phyloP scores from a whole-genome alignment of 805 yeast genomes.

The Millerozyma acaciae region DNA sequence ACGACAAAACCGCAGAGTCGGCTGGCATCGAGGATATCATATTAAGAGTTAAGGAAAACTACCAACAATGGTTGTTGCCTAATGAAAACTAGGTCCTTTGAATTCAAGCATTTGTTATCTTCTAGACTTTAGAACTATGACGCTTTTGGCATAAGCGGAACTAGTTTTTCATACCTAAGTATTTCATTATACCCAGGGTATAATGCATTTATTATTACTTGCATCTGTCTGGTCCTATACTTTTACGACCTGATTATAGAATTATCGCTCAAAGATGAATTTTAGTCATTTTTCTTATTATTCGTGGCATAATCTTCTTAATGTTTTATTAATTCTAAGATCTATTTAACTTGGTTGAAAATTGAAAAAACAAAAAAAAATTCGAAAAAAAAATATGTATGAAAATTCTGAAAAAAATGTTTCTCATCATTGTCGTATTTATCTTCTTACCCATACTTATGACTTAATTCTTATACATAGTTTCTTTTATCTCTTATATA shows the following conservation, averaged over 20 bases:
- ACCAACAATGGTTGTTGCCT: slow-evolving; percentile 65
- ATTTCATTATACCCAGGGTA: too few relatives aligned
- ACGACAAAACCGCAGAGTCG: slow-evolving; percentile 22
- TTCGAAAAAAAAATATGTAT: slow-evolving; percentile 1
- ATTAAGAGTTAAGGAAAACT: slow-evolving; percentile 57
- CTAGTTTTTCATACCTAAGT: too few relatives aligned
- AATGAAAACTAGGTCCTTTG: slow-evolving; percentile 6
- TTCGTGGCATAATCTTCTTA: too few relatives aligned
- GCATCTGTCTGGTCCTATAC: slow-evolving; percentile 1
- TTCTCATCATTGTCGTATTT: too few relatives aligned
- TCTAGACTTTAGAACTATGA: too few relatives aligned
- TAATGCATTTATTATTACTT: background rate
- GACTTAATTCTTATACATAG: slow-evolving; percentile 5
- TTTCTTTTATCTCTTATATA: slow-evolving; percentile 1
- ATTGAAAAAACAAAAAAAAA: background rate
- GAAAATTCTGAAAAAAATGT: slow-evolving; percentile 1
- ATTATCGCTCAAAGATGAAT: slow-evolving; percentile 1
- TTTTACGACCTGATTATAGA: slow-evolving; percentile 1
- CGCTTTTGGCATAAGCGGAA: too few relatives aligned
- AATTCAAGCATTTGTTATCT: too few relatives aligned
- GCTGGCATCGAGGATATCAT: slow-evolving; percentile 46
- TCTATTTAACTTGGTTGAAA: slow-evolving; percentile 2
- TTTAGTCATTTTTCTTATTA: slow-evolving; percentile 1
- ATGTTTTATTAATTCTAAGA: too few relatives aligned
- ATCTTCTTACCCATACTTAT: slow-evolving; percentile 3